Percentiles rank a stretch among this genome's conserved stretches.
phyloP scores from a whole-genome alignment of 192 early-diverging fungal species.

The Spizellomyces sp. region DNA sequence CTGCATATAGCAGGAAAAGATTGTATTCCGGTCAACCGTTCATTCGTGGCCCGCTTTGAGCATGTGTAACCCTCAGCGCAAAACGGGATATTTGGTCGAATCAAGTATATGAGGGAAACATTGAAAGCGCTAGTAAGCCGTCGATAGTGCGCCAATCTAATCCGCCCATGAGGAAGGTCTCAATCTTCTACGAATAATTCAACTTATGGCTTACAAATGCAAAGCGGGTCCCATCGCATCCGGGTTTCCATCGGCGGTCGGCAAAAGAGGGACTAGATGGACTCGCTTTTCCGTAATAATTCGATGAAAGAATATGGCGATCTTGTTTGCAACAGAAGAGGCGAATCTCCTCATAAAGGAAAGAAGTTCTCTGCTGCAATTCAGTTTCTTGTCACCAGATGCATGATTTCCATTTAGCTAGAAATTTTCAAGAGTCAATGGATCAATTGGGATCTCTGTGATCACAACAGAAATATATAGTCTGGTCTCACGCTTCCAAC shows the following conservation, averaged over 20 bases:
- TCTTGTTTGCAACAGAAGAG: constrained; percentile 11
- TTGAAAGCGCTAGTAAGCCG: constrained; percentile 13
- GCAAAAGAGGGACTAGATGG: neutral
- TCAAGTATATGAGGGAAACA: constrained; percentile 30
- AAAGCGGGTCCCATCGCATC: neutral
- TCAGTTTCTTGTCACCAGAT: neutral
- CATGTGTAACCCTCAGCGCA: constrained; percentile 27
- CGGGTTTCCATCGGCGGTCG: neutral
- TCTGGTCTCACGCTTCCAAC: neutral
- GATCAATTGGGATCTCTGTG: neutral
- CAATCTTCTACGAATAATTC: neutral
- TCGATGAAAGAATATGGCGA: constrained; percentile 21
- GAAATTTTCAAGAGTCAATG: neutral
- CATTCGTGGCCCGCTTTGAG: neutral
- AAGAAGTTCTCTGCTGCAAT: neutral
- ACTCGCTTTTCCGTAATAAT: constrained; percentile 1
- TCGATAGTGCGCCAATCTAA: constrained; percentile 9
- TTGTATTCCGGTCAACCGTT: constrained; percentile 20
- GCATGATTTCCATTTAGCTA: neutral
- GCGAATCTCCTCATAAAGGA: neutral
- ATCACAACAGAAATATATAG: neutral
- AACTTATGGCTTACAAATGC: neutral
- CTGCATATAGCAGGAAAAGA: constrained; percentile 27
- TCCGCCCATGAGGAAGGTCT: no score
- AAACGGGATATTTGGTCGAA: constrained; percentile 14